Percentiles rank a stretch among this genome's conserved stretches.
Evolutionary conservation across 495 filamentous ascomycete genomes (phyloP).

Genomic region (Tuber magnatum): DNA sequence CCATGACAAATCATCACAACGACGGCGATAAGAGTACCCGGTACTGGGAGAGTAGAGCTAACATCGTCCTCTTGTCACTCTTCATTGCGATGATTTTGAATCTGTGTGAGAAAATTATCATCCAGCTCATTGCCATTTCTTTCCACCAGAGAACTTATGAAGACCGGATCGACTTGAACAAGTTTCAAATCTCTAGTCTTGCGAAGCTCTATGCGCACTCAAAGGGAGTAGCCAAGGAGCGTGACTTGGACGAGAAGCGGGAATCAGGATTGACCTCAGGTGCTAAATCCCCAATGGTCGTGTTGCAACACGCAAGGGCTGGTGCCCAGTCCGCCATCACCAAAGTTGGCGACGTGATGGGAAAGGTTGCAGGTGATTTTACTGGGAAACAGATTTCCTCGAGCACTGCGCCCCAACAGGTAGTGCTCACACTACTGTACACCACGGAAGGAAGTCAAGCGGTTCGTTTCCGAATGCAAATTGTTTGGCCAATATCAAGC

Average conservation of each 20-base stretch:
- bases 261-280: conserved; percentile 45
- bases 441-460: conserved; percentile 71
- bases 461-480: conserved; percentile 18
- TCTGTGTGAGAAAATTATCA: conserved; percentile 84
- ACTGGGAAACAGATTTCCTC: conserved; percentile 68
- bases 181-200: conserved; percentile 74
- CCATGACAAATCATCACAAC: conserved; percentile 67
- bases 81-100: conserved; percentile 78
- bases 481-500: not conserved
- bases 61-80: conserved; percentile 77
- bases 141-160: conserved; percentile 90
- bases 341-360: conserved; percentile 80
- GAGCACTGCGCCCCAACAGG: conserved; percentile 76
- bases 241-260: conserved; percentile 15
- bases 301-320: conserved; percentile 57
- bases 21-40: conserved; percentile 50
- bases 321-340: conserved; percentile 65
- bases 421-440: conserved; percentile 64
- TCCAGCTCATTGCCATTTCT: conserved; percentile 87
- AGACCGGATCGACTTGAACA: conserved; percentile 86
- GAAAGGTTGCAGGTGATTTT: conserved; percentile 89
- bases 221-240: conserved; percentile 44
- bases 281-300: conserved; percentile 61
- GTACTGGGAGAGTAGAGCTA: conserved; percentile 67
- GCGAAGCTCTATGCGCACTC: conserved; percentile 78